Evolutionary conservation across 768 basidiomycete species (phyloP).

Genomic region (Cyclocybe aegerita): DNA sequence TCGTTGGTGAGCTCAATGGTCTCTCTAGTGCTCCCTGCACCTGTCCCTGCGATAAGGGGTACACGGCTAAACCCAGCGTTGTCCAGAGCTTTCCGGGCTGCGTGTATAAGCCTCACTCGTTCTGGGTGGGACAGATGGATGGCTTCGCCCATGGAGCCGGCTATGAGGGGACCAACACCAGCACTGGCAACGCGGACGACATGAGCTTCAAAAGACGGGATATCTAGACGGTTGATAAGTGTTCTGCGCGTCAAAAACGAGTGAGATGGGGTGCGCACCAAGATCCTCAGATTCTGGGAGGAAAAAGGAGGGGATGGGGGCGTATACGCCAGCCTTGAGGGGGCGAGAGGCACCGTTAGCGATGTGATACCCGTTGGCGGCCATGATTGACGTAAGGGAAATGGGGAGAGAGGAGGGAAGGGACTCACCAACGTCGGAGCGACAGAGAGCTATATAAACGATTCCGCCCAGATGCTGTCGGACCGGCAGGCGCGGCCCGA

Average conservation of each 20-base stretch:
- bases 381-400: conserved; percentile 32
- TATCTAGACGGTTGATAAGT: conserved; percentile 37
- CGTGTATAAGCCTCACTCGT: conserved; percentile 60
- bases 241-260: background rate
- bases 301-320: conserved; percentile 89
- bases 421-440: background rate
- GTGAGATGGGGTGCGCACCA: conserved; percentile 46
- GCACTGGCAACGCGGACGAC: conserved; percentile 61
- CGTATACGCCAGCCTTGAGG: conserved; percentile 75
- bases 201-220: conserved; percentile 68
- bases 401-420: conserved; percentile 14
- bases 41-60: conserved; percentile 82
- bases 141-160: conserved; percentile 87
- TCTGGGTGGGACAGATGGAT: conserved; percentile 71
- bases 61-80: conserved; percentile 51
- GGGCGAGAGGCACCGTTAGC: conserved; percentile 44
- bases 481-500: conserved; percentile 26
- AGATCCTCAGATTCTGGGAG: conserved; percentile 73
- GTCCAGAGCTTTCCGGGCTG: conserved; percentile 73
- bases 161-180: conserved; percentile 70
- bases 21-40: conserved; percentile 80
- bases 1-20: conserved; percentile 73
- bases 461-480: conserved; percentile 13
- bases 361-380: conserved; percentile 36
- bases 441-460: conserved; percentile 15